Evolutionary conservation across 2,329 filamentous ascomycete species (phyloP).

Genomic region (Diaporthe sp.): DNA sequence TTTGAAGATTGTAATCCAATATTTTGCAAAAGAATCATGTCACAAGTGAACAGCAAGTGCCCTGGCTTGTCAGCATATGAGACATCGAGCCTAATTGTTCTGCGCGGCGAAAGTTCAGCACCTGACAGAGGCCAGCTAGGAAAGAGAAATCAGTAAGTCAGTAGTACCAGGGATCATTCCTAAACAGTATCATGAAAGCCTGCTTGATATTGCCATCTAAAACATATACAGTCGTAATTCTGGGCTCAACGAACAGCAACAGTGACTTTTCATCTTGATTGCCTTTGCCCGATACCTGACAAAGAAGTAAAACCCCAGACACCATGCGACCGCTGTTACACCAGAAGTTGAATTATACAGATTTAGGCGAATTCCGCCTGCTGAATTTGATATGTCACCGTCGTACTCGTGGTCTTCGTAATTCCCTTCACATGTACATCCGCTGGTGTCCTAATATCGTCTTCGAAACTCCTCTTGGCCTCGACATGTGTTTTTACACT

Average conservation of each 20-base stretch:
- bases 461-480: conserved; percentile 15
- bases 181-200: too few relatives aligned
- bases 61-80: too few relatives aligned
- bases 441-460: background rate
- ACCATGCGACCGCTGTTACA: background rate
- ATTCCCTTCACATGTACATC: conserved; percentile 9
- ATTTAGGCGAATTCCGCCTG: background rate
- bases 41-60: background rate
- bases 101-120: too few relatives aligned
- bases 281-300: too few relatives aligned
- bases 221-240: background rate
- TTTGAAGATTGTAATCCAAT: too few relatives aligned
- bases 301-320: background rate
- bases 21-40: background rate
- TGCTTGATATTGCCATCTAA: background rate
- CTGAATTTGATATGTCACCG: conserved; percentile 13
- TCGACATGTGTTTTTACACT: conserved; percentile 7
- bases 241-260: background rate
- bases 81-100: background rate
- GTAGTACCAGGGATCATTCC: too few relatives aligned
- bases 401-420: conserved; percentile 15
- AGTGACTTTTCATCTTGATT: background rate
- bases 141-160: background rate
- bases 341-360: background rate
- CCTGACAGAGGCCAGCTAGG: background rate